Percentiles rank a stretch among this genome's conserved stretches.
Evolutionary conservation across 176 grass and related monocot genomes (phyloP).

Genomic region (Cocos nucifera): DNA sequence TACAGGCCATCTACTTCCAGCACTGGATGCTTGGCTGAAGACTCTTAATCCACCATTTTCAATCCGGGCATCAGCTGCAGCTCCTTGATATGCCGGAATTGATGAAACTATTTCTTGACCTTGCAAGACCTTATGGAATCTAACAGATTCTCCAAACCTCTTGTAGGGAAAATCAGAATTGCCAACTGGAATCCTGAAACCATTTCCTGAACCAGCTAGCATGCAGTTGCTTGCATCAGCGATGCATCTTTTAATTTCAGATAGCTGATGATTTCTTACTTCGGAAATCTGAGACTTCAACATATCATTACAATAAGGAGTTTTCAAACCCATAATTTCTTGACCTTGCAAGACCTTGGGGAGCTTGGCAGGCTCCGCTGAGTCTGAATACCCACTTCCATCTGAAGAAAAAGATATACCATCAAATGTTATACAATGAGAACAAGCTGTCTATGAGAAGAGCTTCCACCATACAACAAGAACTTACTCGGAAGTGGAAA

Average conservation of each 20-base stretch:
- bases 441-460: too few species aligned
- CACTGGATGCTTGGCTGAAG: conserved; percentile 15
- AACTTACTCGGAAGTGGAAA: conserved; percentile 39
- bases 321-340: conserved; percentile 67
- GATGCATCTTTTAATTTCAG: conserved; percentile 5
- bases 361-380: conserved; percentile 46
- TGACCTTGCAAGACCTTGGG: conserved; percentile 99
- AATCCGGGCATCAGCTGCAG: conserved; percentile 6
- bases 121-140: conserved; percentile 98
- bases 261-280: conserved; percentile 1
- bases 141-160: conserved; percentile 51
- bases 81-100: conserved; percentile 21
- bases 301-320: conserved; percentile 13
- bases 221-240: conserved; percentile 17
- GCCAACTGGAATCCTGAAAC: neutral
- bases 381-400: conserved; percentile 45
- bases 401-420: conserved; percentile 41
- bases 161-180: conserved; percentile 32
- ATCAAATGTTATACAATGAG: neutral
- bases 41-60: conserved; percentile 13
- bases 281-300: conserved; percentile 23
- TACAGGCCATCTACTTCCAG: conserved; percentile 30
- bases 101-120: conserved; percentile 91
- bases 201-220: conserved; percentile 13
- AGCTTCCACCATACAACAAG: too few species aligned